A percentile compares a stretch with the other conserved stretches of the same genome.
These are phyloP conservation scores for Babesia sp. DNA, from an alignment of 169 alveolate genomes.

Conservation along the genomic window DNA sequence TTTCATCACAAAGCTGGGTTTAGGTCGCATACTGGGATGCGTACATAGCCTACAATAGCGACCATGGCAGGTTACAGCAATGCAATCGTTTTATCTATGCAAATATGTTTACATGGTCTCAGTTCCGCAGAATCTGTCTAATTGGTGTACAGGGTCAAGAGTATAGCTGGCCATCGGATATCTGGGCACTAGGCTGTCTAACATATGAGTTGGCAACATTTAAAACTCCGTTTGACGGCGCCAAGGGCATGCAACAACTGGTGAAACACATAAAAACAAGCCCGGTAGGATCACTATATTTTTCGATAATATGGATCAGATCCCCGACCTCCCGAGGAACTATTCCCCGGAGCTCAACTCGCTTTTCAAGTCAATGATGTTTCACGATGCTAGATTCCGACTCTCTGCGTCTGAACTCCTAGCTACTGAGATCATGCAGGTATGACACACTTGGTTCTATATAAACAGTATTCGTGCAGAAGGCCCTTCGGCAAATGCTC, in stretches of 20 bases:
- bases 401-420: slow-evolving; percentile 59
- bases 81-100: too few relatives aligned
- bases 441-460: not conserved
- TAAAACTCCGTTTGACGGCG: slow-evolving; percentile 84
- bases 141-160: slow-evolving; percentile 87
- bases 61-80: too few relatives aligned
- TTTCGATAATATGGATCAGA: slow-evolving; percentile 17
- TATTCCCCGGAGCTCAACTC: slow-evolving; percentile 74
- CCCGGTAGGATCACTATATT: slow-evolving; percentile 56
- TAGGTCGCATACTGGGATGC: too few relatives aligned
- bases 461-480: not conserved
- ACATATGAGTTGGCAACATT: slow-evolving; percentile 80
- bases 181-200: slow-evolving; percentile 98
- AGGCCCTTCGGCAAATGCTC: slow-evolving; percentile 14
- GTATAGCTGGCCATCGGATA: slow-evolving; percentile 97
- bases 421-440: slow-evolving; percentile 65
- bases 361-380: slow-evolving; percentile 75
- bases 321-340: slow-evolving; percentile 73
- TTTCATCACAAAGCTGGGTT: too few relatives aligned
- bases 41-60: too few relatives aligned
- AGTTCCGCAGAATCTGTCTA: not conserved
- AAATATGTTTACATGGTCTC: too few relatives aligned
- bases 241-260: slow-evolving; percentile 80
- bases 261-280: slow-evolving; percentile 73
- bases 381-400: slow-evolving; percentile 48